Evolutionary conservation across 176 grass and related monocot species (phyloP).

Genomic region (Phoenix dactylifera): DNA sequence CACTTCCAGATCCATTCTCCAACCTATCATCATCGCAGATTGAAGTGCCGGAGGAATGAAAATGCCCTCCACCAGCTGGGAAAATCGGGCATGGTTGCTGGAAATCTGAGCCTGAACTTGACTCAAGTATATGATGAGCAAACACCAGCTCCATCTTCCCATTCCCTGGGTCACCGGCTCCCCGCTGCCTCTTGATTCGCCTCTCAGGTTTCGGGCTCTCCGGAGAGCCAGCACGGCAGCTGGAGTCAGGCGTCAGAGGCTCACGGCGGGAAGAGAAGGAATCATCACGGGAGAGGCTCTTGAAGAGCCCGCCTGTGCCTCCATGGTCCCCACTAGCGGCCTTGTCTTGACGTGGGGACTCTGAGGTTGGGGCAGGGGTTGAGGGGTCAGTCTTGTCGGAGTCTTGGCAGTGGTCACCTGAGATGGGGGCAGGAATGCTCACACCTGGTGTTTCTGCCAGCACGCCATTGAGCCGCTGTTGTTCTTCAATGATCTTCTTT

Average conservation of each 20-base stretch:
- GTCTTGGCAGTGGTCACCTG: constrained; percentile 4
- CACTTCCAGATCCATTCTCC: constrained; percentile 17
- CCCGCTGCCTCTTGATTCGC: constrained; percentile 18
- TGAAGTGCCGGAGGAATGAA: constrained; percentile 5
- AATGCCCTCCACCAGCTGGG: not conserved
- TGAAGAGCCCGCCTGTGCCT: constrained; percentile 4
- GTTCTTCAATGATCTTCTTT: constrained; percentile 36
- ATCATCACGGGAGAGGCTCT: constrained; percentile 20
- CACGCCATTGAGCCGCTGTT: constrained; percentile 24
- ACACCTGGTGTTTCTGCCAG: constrained; percentile 22
- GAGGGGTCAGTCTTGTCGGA: constrained; percentile 25
- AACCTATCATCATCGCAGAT: constrained; percentile 9
- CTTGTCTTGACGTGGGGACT: constrained; percentile 7
- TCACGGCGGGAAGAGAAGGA: constrained; percentile 17
- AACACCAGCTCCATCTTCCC: not conserved
- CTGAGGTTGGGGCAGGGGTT: constrained; percentile 23
- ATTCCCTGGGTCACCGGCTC: not conserved
- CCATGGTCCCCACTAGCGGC: constrained; percentile 9
- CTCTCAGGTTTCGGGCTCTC: constrained; percentile 13
- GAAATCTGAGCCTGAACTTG: constrained; percentile 18
- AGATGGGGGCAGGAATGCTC: not conserved
- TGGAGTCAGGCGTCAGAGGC: constrained; percentile 23
- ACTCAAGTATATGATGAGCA: constrained; percentile 10
- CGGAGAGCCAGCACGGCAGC: constrained; percentile 16
- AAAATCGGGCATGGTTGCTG: constrained; percentile 6